Evolutionary conservation across 2,329 filamentous ascomycete species (phyloP).

Genomic region (Sclerotinia borealis): DNA sequence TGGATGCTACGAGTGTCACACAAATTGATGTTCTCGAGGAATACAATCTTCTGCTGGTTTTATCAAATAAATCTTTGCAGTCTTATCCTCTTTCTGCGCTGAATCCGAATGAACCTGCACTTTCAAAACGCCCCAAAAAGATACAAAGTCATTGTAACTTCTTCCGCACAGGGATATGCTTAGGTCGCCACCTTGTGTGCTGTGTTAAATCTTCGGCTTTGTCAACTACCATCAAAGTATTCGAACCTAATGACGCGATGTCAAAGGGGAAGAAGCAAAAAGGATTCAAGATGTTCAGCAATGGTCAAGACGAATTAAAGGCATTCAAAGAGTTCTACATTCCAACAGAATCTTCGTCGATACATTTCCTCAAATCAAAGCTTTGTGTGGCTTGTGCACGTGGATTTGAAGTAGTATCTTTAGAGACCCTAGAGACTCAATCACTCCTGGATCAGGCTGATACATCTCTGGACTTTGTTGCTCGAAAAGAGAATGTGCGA

Average conservation of each 20-base stretch:
- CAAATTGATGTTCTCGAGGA: constrained; percentile 96
- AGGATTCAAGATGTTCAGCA: constrained; percentile 93
- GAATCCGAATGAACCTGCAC: constrained; percentile 73
- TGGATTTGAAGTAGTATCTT: constrained; percentile 93
- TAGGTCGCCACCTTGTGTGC: constrained; percentile 90
- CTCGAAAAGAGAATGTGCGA: constrained; percentile 84
- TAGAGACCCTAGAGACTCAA: constrained; percentile 97
- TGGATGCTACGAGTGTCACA: constrained; percentile 82
- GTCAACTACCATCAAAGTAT: constrained; percentile 98
- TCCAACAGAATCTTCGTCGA: constrained; percentile 93
- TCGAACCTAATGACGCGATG: constrained; percentile 92
- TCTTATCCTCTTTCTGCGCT: constrained; percentile 85
- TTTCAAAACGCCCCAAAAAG: constrained; percentile 85
- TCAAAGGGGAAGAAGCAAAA: constrained; percentile 93
- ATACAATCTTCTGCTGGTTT: constrained; percentile 82
- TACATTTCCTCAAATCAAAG: constrained; percentile 95
- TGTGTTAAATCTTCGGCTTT: constrained; percentile 91
- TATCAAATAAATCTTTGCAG: constrained; percentile 87
- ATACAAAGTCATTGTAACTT: constrained; percentile 97
- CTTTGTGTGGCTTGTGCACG: constrained; percentile 92
- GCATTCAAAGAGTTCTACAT: constrained; percentile 99
- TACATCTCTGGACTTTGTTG: constrained; percentile 95
- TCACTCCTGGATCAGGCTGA: constrained; percentile 95
- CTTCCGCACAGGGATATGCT: constrained; percentile 94
- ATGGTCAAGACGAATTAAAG: constrained; percentile 88